Base-by-base conservation (phyloP, 2,329 filamentous ascomycete genomes). In the Talaromyces sp. region DNA sequence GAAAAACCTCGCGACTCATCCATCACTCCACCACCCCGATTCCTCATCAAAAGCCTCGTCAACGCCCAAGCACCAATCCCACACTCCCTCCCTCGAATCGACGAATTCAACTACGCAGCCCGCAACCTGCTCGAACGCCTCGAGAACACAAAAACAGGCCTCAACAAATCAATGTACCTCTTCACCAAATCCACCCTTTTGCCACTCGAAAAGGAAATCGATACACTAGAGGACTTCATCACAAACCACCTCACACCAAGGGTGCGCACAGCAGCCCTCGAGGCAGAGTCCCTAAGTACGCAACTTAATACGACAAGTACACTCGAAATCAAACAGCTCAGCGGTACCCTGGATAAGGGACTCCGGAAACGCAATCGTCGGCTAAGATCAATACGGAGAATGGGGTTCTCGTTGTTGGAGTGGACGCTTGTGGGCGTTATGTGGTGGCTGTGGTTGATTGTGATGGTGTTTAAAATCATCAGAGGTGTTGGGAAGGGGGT, bases 391-490 rank as follows among this genome's bases (percentile, higher is more conserved):
- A 78, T 93, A 27, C 83, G 92, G 45, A 83, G 91, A 15, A 87
- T 88, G 0, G 89, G 92, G 15, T 98, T 93, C 85, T 87, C 93
- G 63, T 79, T 89, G 22, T 86, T 97, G 17, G 94, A 98, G 81
- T 97, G 93, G 92, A 81, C 88, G 59, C 84, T 98, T 19, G 88
- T 98, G 45, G 91, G 91, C 3, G 86, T 96, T 70, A 92, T 98
- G 88, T 97, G 95, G 93, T 92, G 90, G 78, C 89, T 96, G 17
- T 98, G 94, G 93, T 87, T 96, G 66, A 82, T 96, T 38, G 93
- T 97, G 27, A 91, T 93, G 75, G 82, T 94, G 27, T 82, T 90
- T 61, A 86, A 91, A 67, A 77, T 91, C 15, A 79, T 91, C 40
- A 80, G 88, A 67, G 88, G 88, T 11, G 70, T 90, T 1, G 84